Evolutionary conservation across 2,329 filamentous ascomycete species (phyloP).

Genomic region (Geosmithia putterillii): DNA sequence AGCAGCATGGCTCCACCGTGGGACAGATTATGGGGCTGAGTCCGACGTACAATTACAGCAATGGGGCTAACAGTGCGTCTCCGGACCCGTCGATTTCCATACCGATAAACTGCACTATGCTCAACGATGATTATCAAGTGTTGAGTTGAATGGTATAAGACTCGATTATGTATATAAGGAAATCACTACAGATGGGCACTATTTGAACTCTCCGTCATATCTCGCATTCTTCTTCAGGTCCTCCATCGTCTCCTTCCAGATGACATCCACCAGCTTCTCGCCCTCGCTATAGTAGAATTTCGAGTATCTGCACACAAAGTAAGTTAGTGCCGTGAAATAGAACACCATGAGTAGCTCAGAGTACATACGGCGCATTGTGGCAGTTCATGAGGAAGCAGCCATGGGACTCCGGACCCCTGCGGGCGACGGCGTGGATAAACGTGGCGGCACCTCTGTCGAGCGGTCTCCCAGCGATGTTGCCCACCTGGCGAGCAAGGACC

Average conservation of each 20-base stretch:
- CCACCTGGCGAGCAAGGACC: slow-evolving; percentile 1
- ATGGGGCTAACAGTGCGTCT: background rate
- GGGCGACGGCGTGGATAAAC: slow-evolving; percentile 31
- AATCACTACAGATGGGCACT: too few species aligned
- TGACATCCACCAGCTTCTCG: background rate
- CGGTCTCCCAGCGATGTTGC: slow-evolving; percentile 13
- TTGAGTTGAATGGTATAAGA: too few species aligned
- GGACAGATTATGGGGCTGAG: background rate
- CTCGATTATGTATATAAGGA: too few species aligned
- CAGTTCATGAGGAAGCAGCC: slow-evolving; percentile 37
- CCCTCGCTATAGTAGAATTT: background rate
- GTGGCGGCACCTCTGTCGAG: slow-evolving; percentile 27
- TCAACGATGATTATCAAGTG: background rate
- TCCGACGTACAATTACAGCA: background rate
- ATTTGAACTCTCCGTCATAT: too few species aligned
- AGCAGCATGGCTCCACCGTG: background rate
- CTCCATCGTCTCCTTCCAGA: slow-evolving; percentile 2
- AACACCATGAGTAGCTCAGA: background rate
- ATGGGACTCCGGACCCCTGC: slow-evolving; percentile 33
- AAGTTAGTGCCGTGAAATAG: background rate
- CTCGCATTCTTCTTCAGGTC: background rate
- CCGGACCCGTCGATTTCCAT: background rate
- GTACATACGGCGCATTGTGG: slow-evolving; percentile 29
- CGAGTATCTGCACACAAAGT: background rate
- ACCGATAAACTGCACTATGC: background rate